A percentile compares a stretch with the other conserved stretches of the same genome.
These are phyloP conservation scores for Globisporangium radiosum DNA, from an alignment of 352 stramenopile species.

Conservation along the genomic window DNA sequence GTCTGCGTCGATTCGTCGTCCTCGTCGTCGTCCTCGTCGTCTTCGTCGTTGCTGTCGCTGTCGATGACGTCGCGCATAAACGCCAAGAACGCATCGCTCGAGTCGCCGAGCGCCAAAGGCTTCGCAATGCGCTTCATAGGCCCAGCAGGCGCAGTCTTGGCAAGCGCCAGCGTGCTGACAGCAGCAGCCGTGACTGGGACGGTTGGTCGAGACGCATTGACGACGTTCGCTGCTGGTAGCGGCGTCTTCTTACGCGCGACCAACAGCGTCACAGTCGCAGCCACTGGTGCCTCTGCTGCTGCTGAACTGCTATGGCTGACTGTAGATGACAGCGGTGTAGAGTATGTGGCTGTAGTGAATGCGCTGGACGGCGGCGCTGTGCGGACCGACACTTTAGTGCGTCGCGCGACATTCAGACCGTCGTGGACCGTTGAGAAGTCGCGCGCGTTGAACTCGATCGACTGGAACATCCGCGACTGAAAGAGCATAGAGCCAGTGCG, in stretches of 20 bases:
- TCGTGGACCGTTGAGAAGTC: conserved; percentile 42
- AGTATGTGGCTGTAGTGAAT: not conserved
- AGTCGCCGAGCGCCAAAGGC: conserved; percentile 22
- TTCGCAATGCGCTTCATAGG: conserved; percentile 5
- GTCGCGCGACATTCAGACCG: conserved; percentile 31
- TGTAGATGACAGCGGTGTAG: not conserved
- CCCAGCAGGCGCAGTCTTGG: not conserved
- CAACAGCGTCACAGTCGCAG: too few relatives aligned
- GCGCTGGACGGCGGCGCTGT: not conserved
- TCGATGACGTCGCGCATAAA: conserved; percentile 44
- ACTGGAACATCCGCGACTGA: conserved; percentile 34
- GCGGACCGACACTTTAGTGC: conserved; percentile 5
- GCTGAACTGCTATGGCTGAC: too few relatives aligned
- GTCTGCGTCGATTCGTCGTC: conserved; percentile 21
- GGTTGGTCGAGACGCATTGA: not conserved
- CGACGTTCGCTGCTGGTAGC: not conserved
- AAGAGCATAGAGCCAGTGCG: conserved; percentile 9
- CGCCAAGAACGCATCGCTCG: conserved; percentile 31
- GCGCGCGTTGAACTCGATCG: conserved; percentile 24
- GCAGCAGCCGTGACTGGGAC: too few relatives aligned
- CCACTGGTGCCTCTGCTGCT: too few relatives aligned
- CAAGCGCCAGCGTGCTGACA: too few relatives aligned
- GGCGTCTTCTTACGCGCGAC: too few relatives aligned
- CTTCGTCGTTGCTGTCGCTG: conserved; percentile 24
- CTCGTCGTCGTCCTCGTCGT: conserved; percentile 24